Evolutionary conservation across 2,329 filamentous ascomycete species (phyloP).

Genomic region (Venturia pyrina): DNA sequence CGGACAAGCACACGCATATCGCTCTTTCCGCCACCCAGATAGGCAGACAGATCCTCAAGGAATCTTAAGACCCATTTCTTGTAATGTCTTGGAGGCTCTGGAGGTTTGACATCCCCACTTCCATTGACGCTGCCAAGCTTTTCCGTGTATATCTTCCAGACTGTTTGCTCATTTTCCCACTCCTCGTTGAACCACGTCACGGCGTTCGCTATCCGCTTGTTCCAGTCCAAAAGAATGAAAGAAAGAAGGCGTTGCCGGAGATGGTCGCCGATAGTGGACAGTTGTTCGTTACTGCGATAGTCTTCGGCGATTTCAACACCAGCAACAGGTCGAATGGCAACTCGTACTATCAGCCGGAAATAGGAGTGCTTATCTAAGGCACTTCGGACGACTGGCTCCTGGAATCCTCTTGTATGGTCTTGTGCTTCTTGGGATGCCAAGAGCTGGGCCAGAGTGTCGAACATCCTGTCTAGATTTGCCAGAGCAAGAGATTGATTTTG

Average conservation of each 20-base stretch:
- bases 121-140: conserved; percentile 17
- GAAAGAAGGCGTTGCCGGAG: conserved; percentile 10
- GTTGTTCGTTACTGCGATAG: background rate
- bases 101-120: background rate
- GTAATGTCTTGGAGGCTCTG: conserved; percentile 47
- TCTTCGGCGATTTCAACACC: conserved; percentile 3
- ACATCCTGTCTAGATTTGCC: conserved; percentile 64
- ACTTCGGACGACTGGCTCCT: conserved; percentile 43
- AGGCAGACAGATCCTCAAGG: conserved; percentile 82
- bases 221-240: conserved; percentile 22
- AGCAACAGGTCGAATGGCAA: conserved; percentile 9
- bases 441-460: conserved; percentile 35
- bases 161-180: conserved; percentile 82
- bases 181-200: conserved; percentile 95
- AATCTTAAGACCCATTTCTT: conserved; percentile 68
- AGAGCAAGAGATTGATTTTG: conserved; percentile 66
- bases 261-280: background rate
- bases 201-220: conserved; percentile 77
- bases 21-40: conserved; percentile 85
- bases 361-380: conserved; percentile 8
- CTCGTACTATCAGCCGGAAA: conserved; percentile 10
- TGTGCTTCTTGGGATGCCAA: conserved; percentile 1
- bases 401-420: conserved; percentile 53
- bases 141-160: conserved; percentile 31
- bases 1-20: conserved; percentile 57